Percentiles rank a stretch among this genome's conserved stretches.
Conservation (phyloP, 2,329 filamentous ascomycete species). For the Trichoderma pleuroti region DNA sequence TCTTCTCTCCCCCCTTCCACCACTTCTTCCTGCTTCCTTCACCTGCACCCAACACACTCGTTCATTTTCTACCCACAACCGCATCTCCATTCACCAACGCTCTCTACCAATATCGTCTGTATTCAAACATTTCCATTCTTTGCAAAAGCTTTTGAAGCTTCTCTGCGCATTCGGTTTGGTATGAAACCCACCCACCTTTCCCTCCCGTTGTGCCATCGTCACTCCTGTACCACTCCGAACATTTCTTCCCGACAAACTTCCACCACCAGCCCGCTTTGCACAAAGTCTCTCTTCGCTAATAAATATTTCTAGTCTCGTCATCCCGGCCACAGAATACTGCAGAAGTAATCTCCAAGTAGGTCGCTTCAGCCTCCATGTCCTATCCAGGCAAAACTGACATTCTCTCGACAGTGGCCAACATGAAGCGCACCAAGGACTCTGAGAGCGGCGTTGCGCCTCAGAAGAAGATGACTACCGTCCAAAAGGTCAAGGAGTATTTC, state of each 20-base stretch:
- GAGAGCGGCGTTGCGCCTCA: conserved; percentile 24
- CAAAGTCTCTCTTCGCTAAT: not conserved
- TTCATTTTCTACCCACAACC: not conserved
- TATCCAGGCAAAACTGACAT: conserved; percentile 19
- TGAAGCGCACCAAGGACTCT: conserved; percentile 29
- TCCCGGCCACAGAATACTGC: not conserved
- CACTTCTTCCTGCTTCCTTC: not conserved
- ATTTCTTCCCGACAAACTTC: conserved; percentile 5
- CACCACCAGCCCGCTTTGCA: not conserved
- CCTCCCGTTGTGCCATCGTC: conserved; percentile 6
- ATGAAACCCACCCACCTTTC: not conserved
- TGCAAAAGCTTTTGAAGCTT: not conserved
- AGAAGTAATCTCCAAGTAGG: not conserved
- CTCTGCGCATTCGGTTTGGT: not conserved
- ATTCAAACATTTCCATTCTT: not conserved
- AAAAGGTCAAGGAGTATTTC: not conserved
- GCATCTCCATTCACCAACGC: not conserved
- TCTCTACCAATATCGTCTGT: not conserved
- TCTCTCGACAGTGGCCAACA: conserved; percentile 26
- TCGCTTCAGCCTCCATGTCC: not conserved
- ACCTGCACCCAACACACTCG: conserved; percentile 12
- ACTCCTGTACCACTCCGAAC: conserved; percentile 9
- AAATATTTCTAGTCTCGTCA: not conserved
- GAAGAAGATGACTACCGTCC: not conserved
- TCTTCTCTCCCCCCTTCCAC: not conserved